Base-by-base conservation (phyloP, 805 yeast species). In the Sporopachydermia lactativora region DNA sequence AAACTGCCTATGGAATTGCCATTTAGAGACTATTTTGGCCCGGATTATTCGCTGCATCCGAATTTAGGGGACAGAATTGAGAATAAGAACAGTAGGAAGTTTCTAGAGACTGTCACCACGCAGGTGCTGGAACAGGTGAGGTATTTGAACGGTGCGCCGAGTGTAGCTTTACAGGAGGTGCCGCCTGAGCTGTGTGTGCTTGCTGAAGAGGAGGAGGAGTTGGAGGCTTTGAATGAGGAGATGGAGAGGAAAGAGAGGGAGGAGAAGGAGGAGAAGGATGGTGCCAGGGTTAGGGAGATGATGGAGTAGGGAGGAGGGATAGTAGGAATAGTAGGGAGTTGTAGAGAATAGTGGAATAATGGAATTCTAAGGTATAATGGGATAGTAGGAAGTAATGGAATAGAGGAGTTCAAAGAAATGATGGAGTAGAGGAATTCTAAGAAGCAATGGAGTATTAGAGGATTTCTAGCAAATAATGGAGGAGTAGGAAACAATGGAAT, bases 31-130 rank as follows among this genome's bases (percentile, higher is more conserved):
- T 79, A 82, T 69, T 86, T 83, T 64, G 88, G 83, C 28, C 97
- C 97, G 0, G 97, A 92, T 59, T 81, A 73, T 59, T 75, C 92
- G 17, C 64, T 92, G 44, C 95, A 85, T 57, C 97, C 97, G 15
- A 71, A 71, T 34, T 57, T 81, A n/a, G 79, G 81, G 39, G 85
- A 81, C 48, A 64, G 81, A 40, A 68, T 85, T 19, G 96, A 88
- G 49, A 89, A 89, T 60, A 82, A 81, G 53, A 89, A 89, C 58
- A 67, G 84, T 15, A 79, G 78, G 47, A 80, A 80, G 55, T 85
- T 83, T 53, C 65, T 92, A 41, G 96, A 92, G 49, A 75, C 80
- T 52, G 75, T 89, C 28, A 71, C 76, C 49, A 74, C 74, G 42
- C 78, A 81, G 46, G 71, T 85, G 18, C 57, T 88, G 50, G 96